Conservation (phyloP, 2,329 filamentous ascomycete genomes). For the Scedosporium minutisporum region DNA sequence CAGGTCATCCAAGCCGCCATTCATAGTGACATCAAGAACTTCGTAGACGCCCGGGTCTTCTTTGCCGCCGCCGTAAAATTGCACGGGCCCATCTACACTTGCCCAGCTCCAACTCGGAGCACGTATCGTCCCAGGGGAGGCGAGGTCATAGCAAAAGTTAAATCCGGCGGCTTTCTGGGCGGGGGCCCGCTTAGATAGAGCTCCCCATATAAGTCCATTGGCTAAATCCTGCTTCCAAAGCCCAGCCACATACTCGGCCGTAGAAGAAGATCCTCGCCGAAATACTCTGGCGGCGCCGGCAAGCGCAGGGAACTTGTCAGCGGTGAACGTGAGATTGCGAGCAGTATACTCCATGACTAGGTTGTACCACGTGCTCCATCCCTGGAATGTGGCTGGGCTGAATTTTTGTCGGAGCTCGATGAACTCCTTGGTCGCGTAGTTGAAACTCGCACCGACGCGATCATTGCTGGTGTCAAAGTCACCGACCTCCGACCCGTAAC, state of each 20-base stretch:
- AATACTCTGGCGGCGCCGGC: constrained; percentile 18
- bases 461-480: not conserved
- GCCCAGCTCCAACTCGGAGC: constrained; percentile 5
- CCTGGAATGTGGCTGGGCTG: not conserved
- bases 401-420: not conserved
- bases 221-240: constrained; percentile 14
- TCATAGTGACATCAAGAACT: not conserved
- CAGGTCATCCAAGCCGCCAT: not conserved
- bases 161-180: not conserved
- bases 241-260: constrained; percentile 18
- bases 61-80: not conserved
- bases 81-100: not conserved
- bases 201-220: not conserved
- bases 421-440: not conserved
- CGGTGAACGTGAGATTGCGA: constrained; percentile 12
- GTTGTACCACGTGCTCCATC: constrained; percentile 17
- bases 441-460: not conserved
- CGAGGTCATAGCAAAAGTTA: not conserved
- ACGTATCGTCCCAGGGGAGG: not conserved
- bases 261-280: constrained; percentile 9
- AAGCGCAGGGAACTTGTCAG: constrained; percentile 19
- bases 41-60: not conserved
- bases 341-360: constrained; percentile 18
- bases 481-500: not conserved
- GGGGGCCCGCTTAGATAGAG: not conserved